A percentile compares a stretch with the other conserved stretches of the same genome.
Evolutionary conservation across 768 basidiomycete species (phyloP).

Genomic region (Artomyces pyxidatus): DNA sequence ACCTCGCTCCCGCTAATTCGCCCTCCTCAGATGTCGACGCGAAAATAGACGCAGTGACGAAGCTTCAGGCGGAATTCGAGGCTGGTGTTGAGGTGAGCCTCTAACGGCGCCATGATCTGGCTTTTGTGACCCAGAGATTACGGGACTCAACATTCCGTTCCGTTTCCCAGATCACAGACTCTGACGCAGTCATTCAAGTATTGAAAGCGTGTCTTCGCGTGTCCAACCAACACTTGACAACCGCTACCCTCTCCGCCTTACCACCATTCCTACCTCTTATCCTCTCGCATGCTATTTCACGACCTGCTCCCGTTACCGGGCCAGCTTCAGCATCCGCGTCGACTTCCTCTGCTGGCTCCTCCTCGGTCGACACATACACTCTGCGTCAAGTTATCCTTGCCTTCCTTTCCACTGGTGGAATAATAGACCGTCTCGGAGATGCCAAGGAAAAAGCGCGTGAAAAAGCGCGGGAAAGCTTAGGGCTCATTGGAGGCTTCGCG

Average conservation of each 20-base stretch:
- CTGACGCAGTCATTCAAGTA: constrained; percentile 58
- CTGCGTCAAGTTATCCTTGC: constrained; percentile 63
- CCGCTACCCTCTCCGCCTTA: constrained; percentile 66
- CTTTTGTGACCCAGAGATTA: too few species aligned
- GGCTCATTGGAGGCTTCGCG: constrained; percentile 64
- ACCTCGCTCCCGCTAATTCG: constrained; percentile 6
- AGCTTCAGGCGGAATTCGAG: constrained; percentile 71
- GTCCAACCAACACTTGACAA: constrained; percentile 74
- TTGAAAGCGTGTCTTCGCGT: constrained; percentile 73
- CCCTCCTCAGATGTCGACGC: constrained; percentile 58
- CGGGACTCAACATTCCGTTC: too few species aligned
- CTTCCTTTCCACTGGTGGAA: constrained; percentile 67
- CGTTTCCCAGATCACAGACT: constrained; percentile 71
- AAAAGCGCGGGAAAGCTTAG: constrained; percentile 71
- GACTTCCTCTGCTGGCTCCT: constrained; percentile 36
- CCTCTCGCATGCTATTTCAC: constrained; percentile 30
- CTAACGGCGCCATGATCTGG: too few species aligned
- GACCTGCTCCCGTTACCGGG: constrained; percentile 21
- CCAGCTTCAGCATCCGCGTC: constrained; percentile 39
- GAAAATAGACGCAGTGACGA: constrained; percentile 73
- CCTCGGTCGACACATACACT: constrained; percentile 42
- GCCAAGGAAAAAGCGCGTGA: constrained; percentile 58
- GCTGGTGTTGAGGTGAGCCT: constrained; percentile 63
- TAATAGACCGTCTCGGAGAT: constrained; percentile 81
- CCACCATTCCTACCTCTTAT: constrained; percentile 60